Evolutionary conservation across 371 early-diverging fungal species (phyloP).

Genomic region (Mortierella sp.): DNA sequence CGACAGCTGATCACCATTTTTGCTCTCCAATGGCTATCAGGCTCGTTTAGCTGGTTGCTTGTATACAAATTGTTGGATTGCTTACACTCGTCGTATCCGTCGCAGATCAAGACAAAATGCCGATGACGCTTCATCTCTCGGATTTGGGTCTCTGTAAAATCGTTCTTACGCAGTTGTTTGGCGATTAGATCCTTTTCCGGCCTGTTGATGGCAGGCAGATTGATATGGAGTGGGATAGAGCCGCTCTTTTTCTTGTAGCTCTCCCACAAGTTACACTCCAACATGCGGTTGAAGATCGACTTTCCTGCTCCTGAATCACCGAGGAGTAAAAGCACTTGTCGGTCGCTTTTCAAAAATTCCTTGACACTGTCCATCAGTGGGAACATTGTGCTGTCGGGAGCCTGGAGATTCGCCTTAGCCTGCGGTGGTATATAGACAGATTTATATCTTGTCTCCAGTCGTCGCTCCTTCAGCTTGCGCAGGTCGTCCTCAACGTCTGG

Average conservation of each 20-base stretch:
- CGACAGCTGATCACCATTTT: slow-evolving; percentile 5
- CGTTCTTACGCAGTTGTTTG: neutral
- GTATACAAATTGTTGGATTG: neutral
- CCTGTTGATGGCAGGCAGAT: neutral
- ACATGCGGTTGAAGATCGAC: neutral
- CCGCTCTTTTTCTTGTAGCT: neutral
- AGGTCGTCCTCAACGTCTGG: neutral
- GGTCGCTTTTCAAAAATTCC: neutral
- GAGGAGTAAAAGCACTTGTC: slow-evolving; percentile 1
- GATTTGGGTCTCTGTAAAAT: neutral
- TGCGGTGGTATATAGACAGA: neutral
- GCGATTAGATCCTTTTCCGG: neutral
- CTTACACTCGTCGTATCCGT: slow-evolving; percentile 1
- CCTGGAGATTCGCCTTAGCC: too few species aligned
- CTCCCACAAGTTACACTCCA: neutral
- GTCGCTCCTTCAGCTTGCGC: neutral
- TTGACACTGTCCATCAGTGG: neutral
- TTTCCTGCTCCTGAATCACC: slow-evolving; percentile 7
- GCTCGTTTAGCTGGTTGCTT: neutral
- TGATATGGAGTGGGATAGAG: neutral
- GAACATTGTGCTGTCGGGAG: too few species aligned
- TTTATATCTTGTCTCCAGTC: neutral
- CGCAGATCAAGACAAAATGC: neutral
- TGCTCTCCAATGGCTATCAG: neutral
- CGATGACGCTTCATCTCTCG: neutral